Evolutionary conservation across 1,139 yeast species (phyloP), one percentile per base, ranked within the genome.

Genomic region (Geotrichum australiense): DNA sequence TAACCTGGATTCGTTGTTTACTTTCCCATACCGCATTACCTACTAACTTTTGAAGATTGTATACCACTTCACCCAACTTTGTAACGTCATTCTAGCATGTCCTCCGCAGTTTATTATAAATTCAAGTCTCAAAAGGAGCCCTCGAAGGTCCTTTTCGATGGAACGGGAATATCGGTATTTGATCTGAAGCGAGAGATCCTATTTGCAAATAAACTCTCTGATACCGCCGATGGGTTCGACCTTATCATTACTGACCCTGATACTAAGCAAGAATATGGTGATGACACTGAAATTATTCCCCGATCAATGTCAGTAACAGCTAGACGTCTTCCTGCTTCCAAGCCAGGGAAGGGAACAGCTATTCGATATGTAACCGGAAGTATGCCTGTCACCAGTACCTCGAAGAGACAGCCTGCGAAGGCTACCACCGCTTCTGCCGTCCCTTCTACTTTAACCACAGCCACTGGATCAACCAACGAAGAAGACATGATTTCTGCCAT

Each of bases 161-260:
- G 98, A 22, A 89, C 97, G 0, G 96, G 97, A 25, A 78, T 93
- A 42, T 84, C 94, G 8, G 95, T 89, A 10, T 91, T 89, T 65
- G 98, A 91, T 59, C 68, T 91, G 49, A 93, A 93, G 63, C 77
- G 91, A 50, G 97, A 91, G 55, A 87, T 91, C 45, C 81, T 93
- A 39, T 62, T 72, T 23, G 86, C 80, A 38, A 91, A 89, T 63
- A 84, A 79, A 54, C 67, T 91, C 18, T 89, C 91, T 3, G 78
- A 80, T 45, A 94, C 96, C 1, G 74, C 80, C 3, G 96, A 86
- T 57, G 48, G 57, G 15, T 86, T 89, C 56, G 93, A 85, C 58
- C 65, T 91, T 39, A 66, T 74, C 41, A 60, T 93, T 27, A 83
- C 76, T 57, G 85, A 81, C 54, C 82, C 86, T 10, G 96, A 87